Percentiles rank a stretch among this genome's conserved stretches.
Conservation (phyloP, 2,329 filamentous ascomycete species). For the Apiospora rasikravindrae region DNA sequence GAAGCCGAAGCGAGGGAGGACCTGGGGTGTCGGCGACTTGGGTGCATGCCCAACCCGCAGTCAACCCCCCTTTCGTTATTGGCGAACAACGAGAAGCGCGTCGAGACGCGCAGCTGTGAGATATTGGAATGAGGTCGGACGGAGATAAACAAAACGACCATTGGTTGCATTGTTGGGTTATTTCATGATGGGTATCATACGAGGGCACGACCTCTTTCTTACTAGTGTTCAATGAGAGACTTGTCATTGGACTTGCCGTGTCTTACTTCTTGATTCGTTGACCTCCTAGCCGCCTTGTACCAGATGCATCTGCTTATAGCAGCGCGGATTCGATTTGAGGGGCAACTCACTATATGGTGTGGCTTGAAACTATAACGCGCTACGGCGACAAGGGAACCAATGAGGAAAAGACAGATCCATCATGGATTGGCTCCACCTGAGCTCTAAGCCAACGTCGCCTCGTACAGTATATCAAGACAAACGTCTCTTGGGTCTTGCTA, state of each 20-base stretch:
- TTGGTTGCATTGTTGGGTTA: neutral
- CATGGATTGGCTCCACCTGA: neutral
- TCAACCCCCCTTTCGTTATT: neutral
- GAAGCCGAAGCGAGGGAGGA: neutral
- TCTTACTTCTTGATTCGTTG: neutral
- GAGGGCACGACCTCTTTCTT: neutral
- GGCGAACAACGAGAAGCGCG: neutral
- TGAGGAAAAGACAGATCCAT: neutral
- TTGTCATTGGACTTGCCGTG: neutral
- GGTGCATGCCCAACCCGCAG: neutral
- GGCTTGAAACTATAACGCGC: neutral
- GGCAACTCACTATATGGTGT: neutral
- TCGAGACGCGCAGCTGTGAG: neutral
- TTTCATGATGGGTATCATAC: neutral
- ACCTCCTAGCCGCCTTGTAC: too few species aligned
- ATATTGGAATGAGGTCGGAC: neutral
- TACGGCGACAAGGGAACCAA: neutral
- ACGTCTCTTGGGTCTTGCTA: too few species aligned
- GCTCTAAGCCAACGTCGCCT: conserved; percentile 7
- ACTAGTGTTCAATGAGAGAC: neutral
- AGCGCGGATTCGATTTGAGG: neutral
- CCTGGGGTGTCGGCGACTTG: neutral
- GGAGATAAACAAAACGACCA: conserved; percentile 3
- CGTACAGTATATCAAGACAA: neutral
- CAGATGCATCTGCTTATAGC: too few species aligned